phyloP scores from a whole-genome alignment of 164 flowering plant species.

The Nymphaea thermarum region DNA sequence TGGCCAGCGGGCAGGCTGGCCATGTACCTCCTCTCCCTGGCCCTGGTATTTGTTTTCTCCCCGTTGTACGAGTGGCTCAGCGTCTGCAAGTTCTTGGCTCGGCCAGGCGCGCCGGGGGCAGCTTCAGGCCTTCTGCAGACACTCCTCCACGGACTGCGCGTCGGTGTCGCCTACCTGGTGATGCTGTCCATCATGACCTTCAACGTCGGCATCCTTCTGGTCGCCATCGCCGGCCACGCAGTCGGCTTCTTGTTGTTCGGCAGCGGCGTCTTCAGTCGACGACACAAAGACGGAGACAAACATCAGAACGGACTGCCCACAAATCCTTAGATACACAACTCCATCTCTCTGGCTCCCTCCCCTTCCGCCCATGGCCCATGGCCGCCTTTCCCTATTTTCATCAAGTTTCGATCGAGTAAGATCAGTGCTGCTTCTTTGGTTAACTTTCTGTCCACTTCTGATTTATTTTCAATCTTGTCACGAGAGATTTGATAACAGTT shows the following conservation, averaged over 20 bases:
- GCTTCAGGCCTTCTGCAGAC: slow-evolving; percentile 4
- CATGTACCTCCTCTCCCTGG: slow-evolving; percentile 29
- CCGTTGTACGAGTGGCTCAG: slow-evolving; percentile 9
- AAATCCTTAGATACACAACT: too few relatives aligned
- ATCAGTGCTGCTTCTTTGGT: too few relatives aligned
- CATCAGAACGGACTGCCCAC: neutral
- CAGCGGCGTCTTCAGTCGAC: neutral
- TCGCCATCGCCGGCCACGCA: slow-evolving; percentile 20
- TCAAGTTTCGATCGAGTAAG: too few relatives aligned
- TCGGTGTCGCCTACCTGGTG: slow-evolving; percentile 29
- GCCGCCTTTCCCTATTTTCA: too few relatives aligned
- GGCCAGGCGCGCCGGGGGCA: neutral
- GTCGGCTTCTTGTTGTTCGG: slow-evolving; percentile 20
- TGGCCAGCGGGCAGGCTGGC: slow-evolving; percentile 29
- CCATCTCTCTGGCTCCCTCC: too few relatives aligned
- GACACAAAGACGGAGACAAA: neutral
- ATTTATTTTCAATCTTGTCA: too few relatives aligned
- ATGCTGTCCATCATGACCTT: slow-evolving; percentile 32
- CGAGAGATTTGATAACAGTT: too few relatives aligned
- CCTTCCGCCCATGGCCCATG: too few relatives aligned
- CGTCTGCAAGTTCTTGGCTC: neutral
- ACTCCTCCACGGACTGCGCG: slow-evolving; percentile 6
- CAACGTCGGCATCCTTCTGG: slow-evolving; percentile 17
- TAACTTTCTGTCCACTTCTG: too few relatives aligned
- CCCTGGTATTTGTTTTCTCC: slow-evolving; percentile 19